These are phyloP conservation scores for Wallacemonas collosoma DNA, from an alignment of 208 protist genomes.

Conservation along the genomic window DNA sequence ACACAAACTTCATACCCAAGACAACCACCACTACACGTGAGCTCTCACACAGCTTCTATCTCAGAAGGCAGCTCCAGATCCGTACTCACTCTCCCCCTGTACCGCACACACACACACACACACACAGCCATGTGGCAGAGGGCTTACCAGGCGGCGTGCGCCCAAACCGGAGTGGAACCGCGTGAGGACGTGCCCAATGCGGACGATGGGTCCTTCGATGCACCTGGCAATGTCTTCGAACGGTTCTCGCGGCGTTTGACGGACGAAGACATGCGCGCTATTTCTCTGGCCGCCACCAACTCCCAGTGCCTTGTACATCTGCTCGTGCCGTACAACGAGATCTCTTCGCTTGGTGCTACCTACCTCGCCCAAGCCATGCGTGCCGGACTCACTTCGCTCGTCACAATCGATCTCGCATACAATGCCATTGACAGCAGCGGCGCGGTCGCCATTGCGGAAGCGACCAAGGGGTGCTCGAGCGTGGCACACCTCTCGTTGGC, in stretches of 20 bases:
- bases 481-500: slow-evolving; percentile 37
- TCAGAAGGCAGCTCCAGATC: too few species aligned
- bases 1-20: too few species aligned
- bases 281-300: slow-evolving; percentile 31
- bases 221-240: slow-evolving; percentile 65
- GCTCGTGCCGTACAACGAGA: slow-evolving; percentile 67
- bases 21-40: too few species aligned
- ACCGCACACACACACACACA: not conserved
- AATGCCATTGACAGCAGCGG: slow-evolving; percentile 58
- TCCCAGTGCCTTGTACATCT: slow-evolving; percentile 37
- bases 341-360: slow-evolving; percentile 42
- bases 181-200: slow-evolving; percentile 41
- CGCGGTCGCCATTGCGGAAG: slow-evolving; percentile 39
- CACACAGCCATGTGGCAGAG: slow-evolving; percentile 52
- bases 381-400: slow-evolving; percentile 32
- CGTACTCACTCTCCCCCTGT: not conserved
- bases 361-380: slow-evolving; percentile 48
- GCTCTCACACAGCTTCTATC: too few species aligned
- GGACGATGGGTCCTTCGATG: slow-evolving; percentile 26
- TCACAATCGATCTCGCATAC: slow-evolving; percentile 57
- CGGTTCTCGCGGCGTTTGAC: slow-evolving; percentile 58
- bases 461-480: slow-evolving; percentile 26
- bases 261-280: slow-evolving; percentile 58
- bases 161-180: slow-evolving; percentile 32
- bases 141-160: slow-evolving; percentile 48